A percentile compares a stretch with the other conserved stretches of the same genome.
Evolutionary conservation across 192 early-diverging fungal species (phyloP).

Genomic region (Podila epigama): DNA sequence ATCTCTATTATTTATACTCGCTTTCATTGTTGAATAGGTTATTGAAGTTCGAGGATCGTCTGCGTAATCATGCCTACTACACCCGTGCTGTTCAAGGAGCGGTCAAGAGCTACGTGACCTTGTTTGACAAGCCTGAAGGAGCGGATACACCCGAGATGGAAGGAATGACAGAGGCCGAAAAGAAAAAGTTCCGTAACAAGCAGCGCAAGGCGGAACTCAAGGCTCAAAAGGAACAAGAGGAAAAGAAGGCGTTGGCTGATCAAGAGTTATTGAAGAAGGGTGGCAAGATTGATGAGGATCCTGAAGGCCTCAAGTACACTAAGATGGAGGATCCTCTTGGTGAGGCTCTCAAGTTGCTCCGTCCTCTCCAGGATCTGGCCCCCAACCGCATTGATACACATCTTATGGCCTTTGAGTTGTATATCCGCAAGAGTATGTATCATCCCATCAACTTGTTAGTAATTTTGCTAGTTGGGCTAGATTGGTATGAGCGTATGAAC

Average conservation of each 20-base stretch:
- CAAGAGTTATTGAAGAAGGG: constrained; percentile 58
- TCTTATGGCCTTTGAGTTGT: constrained; percentile 70
- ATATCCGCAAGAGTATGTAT: constrained; percentile 66
- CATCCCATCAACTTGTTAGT: background rate
- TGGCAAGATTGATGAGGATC: constrained; percentile 70
- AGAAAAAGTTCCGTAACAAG: constrained; percentile 80
- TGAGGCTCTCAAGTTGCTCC: constrained; percentile 80
- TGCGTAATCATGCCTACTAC: constrained; percentile 77
- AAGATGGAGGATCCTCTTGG: constrained; percentile 72
- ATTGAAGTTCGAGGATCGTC: constrained; percentile 77
- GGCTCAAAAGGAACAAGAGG: constrained; percentile 58
- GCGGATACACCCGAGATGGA: constrained; percentile 46
- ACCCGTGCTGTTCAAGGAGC: constrained; percentile 79
- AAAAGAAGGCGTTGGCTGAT: constrained; percentile 54
- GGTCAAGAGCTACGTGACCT: constrained; percentile 54
- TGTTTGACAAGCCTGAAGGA: constrained; percentile 47
- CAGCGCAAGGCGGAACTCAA: constrained; percentile 78
- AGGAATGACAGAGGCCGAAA: constrained; percentile 72
- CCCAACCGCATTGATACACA: constrained; percentile 66
- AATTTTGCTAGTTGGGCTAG: background rate
- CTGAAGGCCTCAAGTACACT: constrained; percentile 72
- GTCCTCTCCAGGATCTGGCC: constrained; percentile 68
- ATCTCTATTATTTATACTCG: background rate
- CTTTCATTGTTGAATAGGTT: constrained; percentile 50
- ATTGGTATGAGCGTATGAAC: background rate